Conservation (phyloP, 2,329 filamentous ascomycete species). For the Sphaerulina musiva region DNA sequence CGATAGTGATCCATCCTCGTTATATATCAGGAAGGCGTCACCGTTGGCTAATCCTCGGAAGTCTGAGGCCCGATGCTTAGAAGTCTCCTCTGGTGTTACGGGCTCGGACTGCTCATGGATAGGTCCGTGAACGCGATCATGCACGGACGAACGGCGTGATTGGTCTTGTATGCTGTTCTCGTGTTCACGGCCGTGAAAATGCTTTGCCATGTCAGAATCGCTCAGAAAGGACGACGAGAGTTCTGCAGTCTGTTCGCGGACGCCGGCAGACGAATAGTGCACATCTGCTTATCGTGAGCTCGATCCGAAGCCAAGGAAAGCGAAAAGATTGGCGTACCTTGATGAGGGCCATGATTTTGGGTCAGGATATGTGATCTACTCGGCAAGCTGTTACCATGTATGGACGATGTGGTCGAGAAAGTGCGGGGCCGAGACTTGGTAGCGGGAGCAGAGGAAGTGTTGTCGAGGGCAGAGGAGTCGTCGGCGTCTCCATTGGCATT, state of each 20-base stretch:
- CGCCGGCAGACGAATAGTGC: conserved; percentile 36
- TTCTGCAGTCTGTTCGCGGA: conserved; percentile 36
- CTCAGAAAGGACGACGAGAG: conserved; percentile 35
- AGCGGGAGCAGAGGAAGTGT: not conserved
- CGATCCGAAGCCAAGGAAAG: not conserved
- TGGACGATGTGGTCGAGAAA: conserved; percentile 11
- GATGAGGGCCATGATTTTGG: conserved; percentile 23
- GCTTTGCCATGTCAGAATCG: conserved; percentile 29
- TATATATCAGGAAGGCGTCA: conserved; percentile 15
- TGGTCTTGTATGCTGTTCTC: conserved; percentile 12
- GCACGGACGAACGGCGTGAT: not conserved
- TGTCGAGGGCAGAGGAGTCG: conserved; percentile 3
- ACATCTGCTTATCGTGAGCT: conserved; percentile 35
- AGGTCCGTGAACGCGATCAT: conserved; percentile 28
- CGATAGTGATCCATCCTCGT: conserved; percentile 6
- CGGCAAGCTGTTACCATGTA: conserved; percentile 24
- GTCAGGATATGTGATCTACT: conserved; percentile 34
- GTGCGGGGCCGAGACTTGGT: conserved; percentile 9
- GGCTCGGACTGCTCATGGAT: conserved; percentile 34
- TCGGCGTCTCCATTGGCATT: not conserved
- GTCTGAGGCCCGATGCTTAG: conserved; percentile 5
- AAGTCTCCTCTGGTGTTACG: conserved; percentile 23
- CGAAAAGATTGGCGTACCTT: conserved; percentile 14
- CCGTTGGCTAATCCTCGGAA: conserved; percentile 4
- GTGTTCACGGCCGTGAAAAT: conserved; percentile 19